These are phyloP conservation scores for Lanmaoa rubissima DNA, from an alignment of 768 basidiomycete species.

Conservation along the genomic window DNA sequence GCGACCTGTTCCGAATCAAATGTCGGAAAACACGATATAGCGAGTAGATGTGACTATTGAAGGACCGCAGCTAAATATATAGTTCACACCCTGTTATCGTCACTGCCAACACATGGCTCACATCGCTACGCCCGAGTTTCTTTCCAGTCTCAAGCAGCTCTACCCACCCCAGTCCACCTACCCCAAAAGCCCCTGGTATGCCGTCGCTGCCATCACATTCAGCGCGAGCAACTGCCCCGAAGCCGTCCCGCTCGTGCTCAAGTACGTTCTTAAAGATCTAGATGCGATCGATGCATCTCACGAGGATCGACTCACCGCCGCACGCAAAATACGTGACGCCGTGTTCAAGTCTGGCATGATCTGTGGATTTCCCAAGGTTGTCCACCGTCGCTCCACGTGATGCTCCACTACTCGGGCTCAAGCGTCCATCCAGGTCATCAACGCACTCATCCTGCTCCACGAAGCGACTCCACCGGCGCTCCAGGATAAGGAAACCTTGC, in stretches of 20 bases:
- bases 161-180: slow-evolving; percentile 37
- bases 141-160: slow-evolving; percentile 42
- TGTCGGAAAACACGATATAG: not conserved
- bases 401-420: not conserved
- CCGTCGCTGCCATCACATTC: slow-evolving; percentile 56
- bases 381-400: not conserved
- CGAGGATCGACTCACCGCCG: slow-evolving; percentile 42
- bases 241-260: slow-evolving; percentile 53
- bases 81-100: not conserved
- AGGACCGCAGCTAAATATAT: not conserved
- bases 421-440: slow-evolving; percentile 40
- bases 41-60: not conserved
- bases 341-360: slow-evolving; percentile 61
- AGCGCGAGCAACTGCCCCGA: slow-evolving; percentile 59
- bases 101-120: slow-evolving; percentile 14
- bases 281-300: slow-evolving; percentile 28
- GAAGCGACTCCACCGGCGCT: slow-evolving; percentile 52
- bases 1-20: not conserved
- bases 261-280: slow-evolving; percentile 47
- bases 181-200: slow-evolving; percentile 54
- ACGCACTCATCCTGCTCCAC: slow-evolving; percentile 50
- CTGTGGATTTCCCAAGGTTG: slow-evolving; percentile 57
- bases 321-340: slow-evolving; percentile 58
- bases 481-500: slow-evolving; percentile 44
- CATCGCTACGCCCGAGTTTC: slow-evolving; percentile 42